Conservation (phyloP, 352 stramenopile genomes). For the Globisporangium yorkense region DNA sequence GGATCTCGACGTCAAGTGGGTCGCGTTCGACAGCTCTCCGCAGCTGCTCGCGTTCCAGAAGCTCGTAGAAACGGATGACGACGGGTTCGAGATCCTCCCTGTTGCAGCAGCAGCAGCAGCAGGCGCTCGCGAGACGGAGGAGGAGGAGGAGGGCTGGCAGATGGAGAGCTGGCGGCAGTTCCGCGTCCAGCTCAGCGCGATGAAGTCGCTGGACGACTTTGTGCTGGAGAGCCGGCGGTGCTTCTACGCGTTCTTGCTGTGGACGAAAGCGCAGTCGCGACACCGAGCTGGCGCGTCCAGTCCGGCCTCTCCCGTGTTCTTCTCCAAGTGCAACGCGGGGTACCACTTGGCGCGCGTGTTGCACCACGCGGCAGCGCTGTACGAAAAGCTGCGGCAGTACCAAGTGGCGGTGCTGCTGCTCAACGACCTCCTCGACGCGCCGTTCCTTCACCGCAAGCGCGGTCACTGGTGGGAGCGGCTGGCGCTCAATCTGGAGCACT, state of each 20-base stretch:
- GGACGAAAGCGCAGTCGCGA: slow-evolving; percentile 17
- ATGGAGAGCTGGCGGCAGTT: slow-evolving; percentile 51
- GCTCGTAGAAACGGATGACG: slow-evolving; percentile 22
- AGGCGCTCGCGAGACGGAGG: slow-evolving; percentile 1
- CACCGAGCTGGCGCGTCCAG: not conserved
- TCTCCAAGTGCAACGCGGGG: slow-evolving; percentile 57
- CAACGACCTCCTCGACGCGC: slow-evolving; percentile 49
- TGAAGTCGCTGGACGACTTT: slow-evolving; percentile 57
- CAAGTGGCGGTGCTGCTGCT: slow-evolving; percentile 58
- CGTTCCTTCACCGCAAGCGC: slow-evolving; percentile 56
- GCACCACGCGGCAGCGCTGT: slow-evolving; percentile 45
- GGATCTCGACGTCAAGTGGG: slow-evolving; percentile 50
- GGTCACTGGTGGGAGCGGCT: slow-evolving; percentile 73
- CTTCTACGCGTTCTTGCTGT: slow-evolving; percentile 37
- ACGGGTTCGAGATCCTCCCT: slow-evolving; percentile 13
- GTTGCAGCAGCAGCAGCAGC: not conserved
- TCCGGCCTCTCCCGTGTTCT: slow-evolving; percentile 28
- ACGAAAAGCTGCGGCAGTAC: slow-evolving; percentile 77
- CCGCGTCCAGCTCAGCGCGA: slow-evolving; percentile 24
- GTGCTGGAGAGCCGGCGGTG: slow-evolving; percentile 44
- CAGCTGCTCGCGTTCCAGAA: slow-evolving; percentile 48
- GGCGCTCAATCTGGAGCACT: slow-evolving; percentile 65
- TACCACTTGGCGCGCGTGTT: slow-evolving; percentile 66
- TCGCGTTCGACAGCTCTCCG: slow-evolving; percentile 24
- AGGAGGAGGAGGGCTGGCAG: slow-evolving; percentile 24